Percentiles rank a stretch among this genome's conserved stretches.
These are phyloP conservation scores for Monosporozyma aerobia DNA, from an alignment of 805 yeast genomes.

Conservation along the genomic window DNA sequence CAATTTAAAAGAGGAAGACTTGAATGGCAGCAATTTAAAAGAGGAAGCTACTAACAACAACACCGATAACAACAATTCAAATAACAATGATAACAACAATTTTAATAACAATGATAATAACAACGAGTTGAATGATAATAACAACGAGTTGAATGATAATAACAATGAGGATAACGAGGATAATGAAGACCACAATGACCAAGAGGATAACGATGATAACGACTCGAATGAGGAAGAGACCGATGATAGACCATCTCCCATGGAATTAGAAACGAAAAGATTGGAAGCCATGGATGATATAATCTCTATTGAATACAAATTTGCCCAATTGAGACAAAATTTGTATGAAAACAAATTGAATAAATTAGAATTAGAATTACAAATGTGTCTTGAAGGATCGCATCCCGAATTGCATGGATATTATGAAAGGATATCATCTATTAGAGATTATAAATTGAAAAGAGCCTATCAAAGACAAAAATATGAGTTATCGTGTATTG, in stretches of 20 bases:
- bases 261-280: constrained; percentile 24
- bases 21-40: constrained; percentile 12
- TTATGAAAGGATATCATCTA: constrained; percentile 59
- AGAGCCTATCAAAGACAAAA: constrained; percentile 42
- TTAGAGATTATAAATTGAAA: constrained; percentile 60
- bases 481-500: constrained; percentile 68
- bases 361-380: constrained; percentile 71
- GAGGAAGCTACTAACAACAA: no score
- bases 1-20: constrained; percentile 12
- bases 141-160: no score
- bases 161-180: background rate
- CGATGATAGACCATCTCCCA: constrained; percentile 1
- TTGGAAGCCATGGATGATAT: constrained; percentile 44
- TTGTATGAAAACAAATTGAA: constrained; percentile 75
- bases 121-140: no score
- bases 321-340: constrained; percentile 77
- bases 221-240: constrained; percentile 3
- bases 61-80: no score
- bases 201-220: constrained; percentile 7
- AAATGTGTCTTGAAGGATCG: constrained; percentile 77
- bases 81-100: no score
- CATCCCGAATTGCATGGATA: constrained; percentile 83
- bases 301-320: constrained; percentile 73
- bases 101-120: no score
- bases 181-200: constrained; percentile 6